Evolutionary conservation across 331 rosid species (phyloP), one percentile per base, ranked within the genome.

Genomic region (Pyrus hybrid): DNA sequence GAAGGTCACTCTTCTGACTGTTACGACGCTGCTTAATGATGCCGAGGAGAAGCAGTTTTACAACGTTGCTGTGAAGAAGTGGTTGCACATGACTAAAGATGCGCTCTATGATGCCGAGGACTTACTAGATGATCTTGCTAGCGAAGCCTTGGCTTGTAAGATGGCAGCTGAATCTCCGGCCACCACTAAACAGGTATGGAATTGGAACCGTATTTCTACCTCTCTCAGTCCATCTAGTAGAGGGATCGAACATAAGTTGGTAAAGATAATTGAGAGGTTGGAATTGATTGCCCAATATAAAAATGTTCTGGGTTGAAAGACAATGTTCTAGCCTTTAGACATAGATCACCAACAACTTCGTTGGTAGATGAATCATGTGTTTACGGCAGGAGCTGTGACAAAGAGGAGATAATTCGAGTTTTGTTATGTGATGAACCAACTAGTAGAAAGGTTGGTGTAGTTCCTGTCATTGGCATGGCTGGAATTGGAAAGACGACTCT

Each of bases 21-120:
- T 82, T 14, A 73, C 82, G 22, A 61, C 66, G 17, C 58, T 78
- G 82, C 82, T 82, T 45, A 56, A 45, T 30, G 82, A 82, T 45
- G 85, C 85, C 0, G 85, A 82, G 77, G 83, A 82, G 77, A 82
- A 82, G 80, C 85, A 78, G 69, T 82, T 82, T 32, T 53, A 78
- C 67, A 74, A 78, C 63, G 54, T 72, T 37, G 72, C 80, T 6
- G 85, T 82, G 74, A 51, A 51, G 60, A 77, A 74, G 70, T 82
- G 85, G 85, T 77, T 82, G 11, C 85, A 77, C 53, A 74, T 78
- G 85, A 78, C 82, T 57, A 77, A 78, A 75, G 77, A 74, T 63
- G 80, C 74, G 22, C 61, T 78, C 29, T 77, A 77, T 70, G 82
- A 77, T 69, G 79, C 82, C 8, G 85, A 78, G 77, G 85, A 82